A percentile compares a stretch with the other conserved stretches of the same genome.
phyloP scores from a whole-genome alignment of 306 rosid genomes.

The Potentilla sterilis region DNA sequence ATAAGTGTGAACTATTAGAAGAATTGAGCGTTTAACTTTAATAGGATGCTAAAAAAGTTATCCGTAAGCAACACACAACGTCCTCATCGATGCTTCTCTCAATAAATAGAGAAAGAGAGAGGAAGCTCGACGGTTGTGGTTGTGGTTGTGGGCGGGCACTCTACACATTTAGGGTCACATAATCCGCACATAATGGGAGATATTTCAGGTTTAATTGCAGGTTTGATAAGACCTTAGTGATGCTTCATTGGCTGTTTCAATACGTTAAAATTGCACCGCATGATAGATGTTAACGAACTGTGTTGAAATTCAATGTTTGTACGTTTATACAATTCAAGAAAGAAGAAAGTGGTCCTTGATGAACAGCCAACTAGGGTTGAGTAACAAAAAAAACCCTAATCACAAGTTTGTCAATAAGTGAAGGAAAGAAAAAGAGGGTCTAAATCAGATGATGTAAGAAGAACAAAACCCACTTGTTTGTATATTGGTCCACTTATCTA shows the following conservation, averaged over 20 bases:
- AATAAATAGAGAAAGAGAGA: background rate
- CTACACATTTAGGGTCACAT: background rate
- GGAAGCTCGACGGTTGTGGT: background rate
- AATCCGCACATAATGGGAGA: slow-evolving; percentile 12
- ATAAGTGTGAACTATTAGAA: background rate
- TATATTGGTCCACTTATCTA: slow-evolving; percentile 42
- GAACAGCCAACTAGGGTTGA: slow-evolving; percentile 11
- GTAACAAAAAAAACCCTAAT: slow-evolving; percentile 13
- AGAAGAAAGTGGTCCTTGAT: background rate
- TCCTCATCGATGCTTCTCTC: background rate
- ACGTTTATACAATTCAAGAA: background rate
- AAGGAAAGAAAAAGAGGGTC: slow-evolving; percentile 7
- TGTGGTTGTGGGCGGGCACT: background rate
- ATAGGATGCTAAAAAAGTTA: background rate
- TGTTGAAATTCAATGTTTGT: background rate
- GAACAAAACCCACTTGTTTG: slow-evolving; percentile 18
- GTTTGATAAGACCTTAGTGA: slow-evolving; percentile 1
- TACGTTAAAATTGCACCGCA: slow-evolving; percentile 1
- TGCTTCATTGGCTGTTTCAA: slow-evolving; percentile 9
- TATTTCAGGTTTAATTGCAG: background rate
- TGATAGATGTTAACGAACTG: background rate
- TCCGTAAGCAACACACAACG: background rate
- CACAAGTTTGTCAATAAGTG: slow-evolving; percentile 8
- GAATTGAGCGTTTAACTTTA: background rate
- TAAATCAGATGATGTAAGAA: slow-evolving; percentile 18